phyloP scores from a whole-genome alignment of 2,329 filamentous ascomycete genomes.

The Alternaria burnsii region DNA sequence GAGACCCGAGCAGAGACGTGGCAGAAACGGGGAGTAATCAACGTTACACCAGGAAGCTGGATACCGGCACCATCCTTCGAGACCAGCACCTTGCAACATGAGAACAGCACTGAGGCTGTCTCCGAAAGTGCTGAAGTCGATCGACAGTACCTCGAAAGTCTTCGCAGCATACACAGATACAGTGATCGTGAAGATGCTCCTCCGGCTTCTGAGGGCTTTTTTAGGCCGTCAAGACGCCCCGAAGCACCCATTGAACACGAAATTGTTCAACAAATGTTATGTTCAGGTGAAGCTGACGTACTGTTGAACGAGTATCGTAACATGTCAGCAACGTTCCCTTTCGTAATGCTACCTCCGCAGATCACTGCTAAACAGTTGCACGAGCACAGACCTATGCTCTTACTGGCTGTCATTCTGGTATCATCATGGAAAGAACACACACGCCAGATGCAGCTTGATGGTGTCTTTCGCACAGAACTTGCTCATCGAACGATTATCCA shows the following conservation, averaged over 20 bases:
- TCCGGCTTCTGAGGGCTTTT: constrained; percentile 23
- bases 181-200: constrained; percentile 22
- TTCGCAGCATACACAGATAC: constrained; percentile 40
- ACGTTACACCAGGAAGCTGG: constrained; percentile 39
- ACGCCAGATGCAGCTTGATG: constrained; percentile 39
- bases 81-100: constrained; percentile 10
- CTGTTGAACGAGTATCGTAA: constrained; percentile 38
- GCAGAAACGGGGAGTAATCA: constrained; percentile 1
- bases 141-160: constrained; percentile 34
- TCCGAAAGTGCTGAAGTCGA: constrained; percentile 27
- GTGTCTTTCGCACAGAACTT: constrained; percentile 40
- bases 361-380: constrained; percentile 30
- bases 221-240: constrained; percentile 21
- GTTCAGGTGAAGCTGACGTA: constrained; percentile 36
- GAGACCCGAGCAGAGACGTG: constrained; percentile 3
- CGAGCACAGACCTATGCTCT: constrained; percentile 41
- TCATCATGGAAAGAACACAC: constrained; percentile 41
- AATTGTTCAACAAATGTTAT: constrained; percentile 28
- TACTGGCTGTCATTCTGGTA: constrained; percentile 41
- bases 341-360: constrained; percentile 34
- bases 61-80: constrained; percentile 37
- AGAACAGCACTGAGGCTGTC: constrained; percentile 9
- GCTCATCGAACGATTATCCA: constrained; percentile 44
- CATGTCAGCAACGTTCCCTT: constrained; percentile 43
- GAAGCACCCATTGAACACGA: constrained; percentile 37